Percentiles rank a stretch among this genome's conserved stretches.
phyloP scores from a whole-genome alignment of 345 rosid genomes.

The Lagerstroemia speciosa region DNA sequence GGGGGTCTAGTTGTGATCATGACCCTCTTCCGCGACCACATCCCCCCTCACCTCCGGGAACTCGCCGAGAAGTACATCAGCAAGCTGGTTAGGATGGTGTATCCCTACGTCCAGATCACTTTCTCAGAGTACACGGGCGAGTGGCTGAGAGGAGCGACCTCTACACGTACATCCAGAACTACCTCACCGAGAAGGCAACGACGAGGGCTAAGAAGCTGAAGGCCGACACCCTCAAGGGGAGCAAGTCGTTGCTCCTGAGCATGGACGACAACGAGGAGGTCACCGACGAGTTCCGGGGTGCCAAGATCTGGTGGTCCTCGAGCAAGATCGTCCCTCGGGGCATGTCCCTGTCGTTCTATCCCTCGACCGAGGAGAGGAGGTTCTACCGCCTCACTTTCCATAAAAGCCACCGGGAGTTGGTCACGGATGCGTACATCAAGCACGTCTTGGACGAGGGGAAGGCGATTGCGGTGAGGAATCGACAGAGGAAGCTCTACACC shows the following conservation, averaged over 20 bases:
- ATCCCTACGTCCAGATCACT: constrained; percentile 13
- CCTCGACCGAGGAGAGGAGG: background rate
- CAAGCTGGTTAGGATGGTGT: background rate
- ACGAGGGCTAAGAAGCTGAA: constrained; percentile 8
- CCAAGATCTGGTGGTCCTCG: constrained; percentile 14
- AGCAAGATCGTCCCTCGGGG: background rate
- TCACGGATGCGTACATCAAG: background rate
- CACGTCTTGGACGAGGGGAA: constrained; percentile 9
- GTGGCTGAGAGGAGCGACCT: constrained; percentile 1
- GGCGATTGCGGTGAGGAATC: constrained; percentile 6
- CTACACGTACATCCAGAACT: constrained; percentile 11
- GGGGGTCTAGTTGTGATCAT: constrained; percentile 1
- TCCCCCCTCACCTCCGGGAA: constrained; percentile 6
- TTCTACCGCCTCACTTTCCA: constrained; percentile 12
- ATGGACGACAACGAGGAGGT: constrained; percentile 19
- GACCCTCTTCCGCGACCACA: constrained; percentile 6
- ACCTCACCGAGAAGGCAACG: constrained; percentile 11
- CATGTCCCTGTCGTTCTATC: background rate
- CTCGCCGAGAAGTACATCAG: background rate
- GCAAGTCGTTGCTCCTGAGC: constrained; percentile 8
- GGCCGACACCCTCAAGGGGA: constrained; percentile 10
- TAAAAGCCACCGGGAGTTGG: constrained; percentile 5
- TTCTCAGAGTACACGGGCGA: constrained; percentile 11
- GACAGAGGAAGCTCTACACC: constrained; percentile 14
- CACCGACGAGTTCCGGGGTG: constrained; percentile 10